Percentiles rank a stretch among this genome's conserved stretches.
Evolutionary conservation across 805 yeast species (phyloP).

Genomic region (Hanseniaspora nectarophila): DNA sequence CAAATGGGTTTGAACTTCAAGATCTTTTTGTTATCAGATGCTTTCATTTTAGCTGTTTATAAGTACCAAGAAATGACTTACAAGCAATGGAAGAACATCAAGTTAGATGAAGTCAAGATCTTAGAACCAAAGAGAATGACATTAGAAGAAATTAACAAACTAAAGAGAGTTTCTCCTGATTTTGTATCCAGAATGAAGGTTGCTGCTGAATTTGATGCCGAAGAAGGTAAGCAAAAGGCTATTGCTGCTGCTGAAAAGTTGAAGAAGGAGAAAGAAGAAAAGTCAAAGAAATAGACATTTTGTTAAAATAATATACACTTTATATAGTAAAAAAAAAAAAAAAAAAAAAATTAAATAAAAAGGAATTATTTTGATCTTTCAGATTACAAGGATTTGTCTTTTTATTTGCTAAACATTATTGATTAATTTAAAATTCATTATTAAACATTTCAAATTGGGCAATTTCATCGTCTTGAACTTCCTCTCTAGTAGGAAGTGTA

Average conservation of each 20-base stretch:
- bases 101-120: conserved; percentile 34
- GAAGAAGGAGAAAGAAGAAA: neutral
- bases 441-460: neutral
- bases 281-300: neutral
- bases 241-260: conserved; percentile 9
- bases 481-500: neutral
- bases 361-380: too few relatives aligned
- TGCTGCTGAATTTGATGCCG: conserved; percentile 22
- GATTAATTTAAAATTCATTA: neutral
- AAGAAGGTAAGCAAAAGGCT: conserved; percentile 15
- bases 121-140: conserved; percentile 33
- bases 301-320: too few relatives aligned
- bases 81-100: conserved; percentile 32
- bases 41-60: conserved; percentile 33
- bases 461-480: neutral
- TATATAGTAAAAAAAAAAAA: too few relatives aligned
- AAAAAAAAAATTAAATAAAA: too few relatives aligned
- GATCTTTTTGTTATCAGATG: conserved; percentile 34
- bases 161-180: conserved; percentile 32
- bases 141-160: conserved; percentile 32
- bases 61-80: conserved; percentile 32
- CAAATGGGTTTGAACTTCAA: conserved; percentile 33
- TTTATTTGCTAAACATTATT: neutral
- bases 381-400: neutral
- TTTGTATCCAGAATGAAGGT: conserved; percentile 26